Base-by-base conservation (phyloP, 306 rosid genomes). In the Gastrolobium bilobum region DNA sequence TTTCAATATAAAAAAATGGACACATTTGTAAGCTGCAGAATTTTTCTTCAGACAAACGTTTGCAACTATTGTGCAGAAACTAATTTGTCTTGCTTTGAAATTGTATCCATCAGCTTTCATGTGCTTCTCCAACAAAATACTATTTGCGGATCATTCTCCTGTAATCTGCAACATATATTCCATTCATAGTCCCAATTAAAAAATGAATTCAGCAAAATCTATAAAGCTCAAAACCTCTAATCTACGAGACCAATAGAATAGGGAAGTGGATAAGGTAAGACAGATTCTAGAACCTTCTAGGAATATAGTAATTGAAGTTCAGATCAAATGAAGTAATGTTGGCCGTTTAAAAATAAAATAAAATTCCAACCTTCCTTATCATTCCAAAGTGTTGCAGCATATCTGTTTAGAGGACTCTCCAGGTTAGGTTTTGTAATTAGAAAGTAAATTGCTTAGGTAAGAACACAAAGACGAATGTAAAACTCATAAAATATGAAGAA, bases 391-490 rank as follows among this genome's bases (percentile, higher is more conserved):
- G 93, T 79, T 69, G 98, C 99, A 71, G 98, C 98, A 78, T 86
- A 91, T 83, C 91, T 93, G 82, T 95, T 95, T 82, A 95, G 90
- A 70, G 98, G 99, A 78, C 98, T 92, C 82, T 95, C 99, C 7
- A 93, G 91, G 81, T 95, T 95, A 80, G 98, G 96, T 85, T 93
- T 97, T 95, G 96, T 76, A 33, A 75, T 51, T 58, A 70, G 79
- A 86, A 84, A 82, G 67, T 68, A 66, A 68, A 63, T 14, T 60
- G 69, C 78, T 86, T 72, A 89, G 87, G 63, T 69, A 84, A 69
- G 64, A 64, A 79, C 39, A 1, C 3, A 68, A 51, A 46, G 48
- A 38, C 69, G 63, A 39, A 83, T 15, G 67, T 38, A 63, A 68
- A 80, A 67, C 53, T 42, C 63, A 53, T 60, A 53, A 48, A 44